Evolutionary conservation across 441 rosid genomes (phyloP).

Genomic region (Breynia disticha): DNA sequence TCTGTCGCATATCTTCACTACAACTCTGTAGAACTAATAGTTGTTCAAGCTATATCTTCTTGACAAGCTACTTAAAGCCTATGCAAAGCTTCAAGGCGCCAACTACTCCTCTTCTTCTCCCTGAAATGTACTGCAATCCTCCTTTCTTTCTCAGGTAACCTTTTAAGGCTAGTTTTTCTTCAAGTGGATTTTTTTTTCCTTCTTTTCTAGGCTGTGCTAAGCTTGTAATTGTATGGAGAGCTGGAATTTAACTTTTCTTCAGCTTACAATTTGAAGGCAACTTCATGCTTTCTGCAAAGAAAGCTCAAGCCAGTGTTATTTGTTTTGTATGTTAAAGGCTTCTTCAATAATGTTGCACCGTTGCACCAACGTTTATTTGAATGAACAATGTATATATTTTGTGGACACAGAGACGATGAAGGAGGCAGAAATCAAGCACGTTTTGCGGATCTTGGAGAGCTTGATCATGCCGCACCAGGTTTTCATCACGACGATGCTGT

Average conservation of each 20-base stretch:
- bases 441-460: slow-evolving; percentile 66
- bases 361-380: no score
- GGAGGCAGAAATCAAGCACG: slow-evolving; percentile 32
- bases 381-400: not conserved
- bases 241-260: no score
- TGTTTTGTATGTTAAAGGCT: no score
- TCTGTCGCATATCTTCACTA: not conserved
- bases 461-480: slow-evolving; percentile 46
- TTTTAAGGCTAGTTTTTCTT: not conserved
- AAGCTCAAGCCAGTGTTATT: no score
- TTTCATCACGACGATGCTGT: slow-evolving; percentile 61
- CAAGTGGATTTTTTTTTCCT: not conserved
- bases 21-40: slow-evolving; percentile 1
- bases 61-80: not conserved
- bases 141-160: slow-evolving; percentile 59
- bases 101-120: slow-evolving; percentile 25
- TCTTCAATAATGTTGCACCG: no score
- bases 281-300: no score
- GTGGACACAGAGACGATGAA: slow-evolving; percentile 39
- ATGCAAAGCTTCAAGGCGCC: slow-evolving; percentile 77
- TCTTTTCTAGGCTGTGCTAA: slow-evolving; percentile 2
- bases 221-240: not conserved
- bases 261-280: no score
- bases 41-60: not conserved
- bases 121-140: slow-evolving; percentile 56